A percentile compares a stretch with the other conserved stretches of the same genome.
phyloP scores from a whole-genome alignment of 2,329 filamentous ascomycete species.

The Capronia epimyces region DNA sequence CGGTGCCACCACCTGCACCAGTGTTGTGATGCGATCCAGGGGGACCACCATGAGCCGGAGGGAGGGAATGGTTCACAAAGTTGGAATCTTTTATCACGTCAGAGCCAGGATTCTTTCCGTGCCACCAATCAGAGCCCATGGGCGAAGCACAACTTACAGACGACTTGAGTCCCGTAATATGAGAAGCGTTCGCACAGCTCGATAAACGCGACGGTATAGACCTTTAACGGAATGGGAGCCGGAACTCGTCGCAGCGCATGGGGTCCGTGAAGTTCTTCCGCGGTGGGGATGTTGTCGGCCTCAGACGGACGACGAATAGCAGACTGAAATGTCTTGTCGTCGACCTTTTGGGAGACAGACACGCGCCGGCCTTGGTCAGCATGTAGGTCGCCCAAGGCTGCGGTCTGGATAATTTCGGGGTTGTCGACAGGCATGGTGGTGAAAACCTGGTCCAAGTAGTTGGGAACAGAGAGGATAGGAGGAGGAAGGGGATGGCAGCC shows the following conservation, averaged over 20 bases:
- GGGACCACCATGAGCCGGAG: conserved; percentile 43
- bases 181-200: conserved; percentile 72
- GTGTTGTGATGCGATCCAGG: conserved; percentile 35
- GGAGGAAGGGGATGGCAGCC: not conserved
- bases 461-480: not conserved
- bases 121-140: too few species aligned
- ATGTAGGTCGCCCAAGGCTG: not conserved
- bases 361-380: conserved; percentile 1
- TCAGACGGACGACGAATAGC: not conserved
- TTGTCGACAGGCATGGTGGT: conserved; percentile 8
- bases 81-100: conserved; percentile 44
- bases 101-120: not conserved
- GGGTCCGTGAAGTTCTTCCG: conserved; percentile 16
- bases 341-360: conserved; percentile 1
- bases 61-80: conserved; percentile 43
- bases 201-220: conserved; percentile 58
- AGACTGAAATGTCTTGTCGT: not conserved
- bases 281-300: conserved; percentile 14
- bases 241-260: conserved; percentile 15
- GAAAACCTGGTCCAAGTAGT: not conserved
- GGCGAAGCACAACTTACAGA: conserved; percentile 47
- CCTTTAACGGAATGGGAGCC: conserved; percentile 54
- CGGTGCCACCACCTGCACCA: conserved; percentile 42
- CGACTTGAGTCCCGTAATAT: conserved; percentile 65
- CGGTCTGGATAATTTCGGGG: conserved; percentile 1